Evolutionary conservation across 2,329 filamentous ascomycete species (phyloP).

Genomic region (Claviceps monticola): DNA sequence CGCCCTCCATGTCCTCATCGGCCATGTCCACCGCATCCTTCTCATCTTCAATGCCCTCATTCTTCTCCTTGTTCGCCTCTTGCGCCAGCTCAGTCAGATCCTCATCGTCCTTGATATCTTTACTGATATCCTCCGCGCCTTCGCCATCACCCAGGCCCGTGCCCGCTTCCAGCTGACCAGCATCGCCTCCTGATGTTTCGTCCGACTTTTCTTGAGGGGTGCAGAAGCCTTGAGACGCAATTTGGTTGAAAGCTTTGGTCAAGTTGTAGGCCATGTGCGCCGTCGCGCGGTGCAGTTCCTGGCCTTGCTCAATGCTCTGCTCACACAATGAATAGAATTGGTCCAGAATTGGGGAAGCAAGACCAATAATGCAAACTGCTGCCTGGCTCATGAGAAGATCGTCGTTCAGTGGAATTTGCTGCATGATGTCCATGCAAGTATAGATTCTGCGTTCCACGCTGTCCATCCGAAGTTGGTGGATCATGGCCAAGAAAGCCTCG

Average conservation of each 20-base stretch:
- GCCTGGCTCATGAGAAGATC: constrained; percentile 15
- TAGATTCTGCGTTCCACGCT: constrained; percentile 35
- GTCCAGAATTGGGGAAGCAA: constrained; percentile 51
- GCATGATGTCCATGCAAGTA: constrained; percentile 23
- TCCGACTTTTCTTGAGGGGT: constrained; percentile 71
- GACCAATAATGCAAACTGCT: constrained; percentile 17
- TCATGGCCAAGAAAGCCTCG: constrained; percentile 35
- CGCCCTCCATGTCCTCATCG: constrained; percentile 79
- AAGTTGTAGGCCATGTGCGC: constrained; percentile 65
- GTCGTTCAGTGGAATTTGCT: constrained; percentile 17
- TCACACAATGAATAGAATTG: constrained; percentile 55
- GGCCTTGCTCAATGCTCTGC: constrained; percentile 42
- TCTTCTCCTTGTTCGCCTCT: constrained; percentile 55
- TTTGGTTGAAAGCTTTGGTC: constrained; percentile 61
- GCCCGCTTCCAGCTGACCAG: constrained; percentile 74
- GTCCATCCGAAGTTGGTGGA: constrained; percentile 44
- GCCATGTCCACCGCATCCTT: constrained; percentile 87
- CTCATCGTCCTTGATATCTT: constrained; percentile 88
- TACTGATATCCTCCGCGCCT: constrained; percentile 93
- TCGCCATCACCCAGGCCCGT: constrained; percentile 92
- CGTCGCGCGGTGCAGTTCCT: constrained; percentile 53
- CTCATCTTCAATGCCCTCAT: constrained; percentile 59
- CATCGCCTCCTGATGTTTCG: constrained; percentile 51
- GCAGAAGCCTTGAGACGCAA: constrained; percentile 81
- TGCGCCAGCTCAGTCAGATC: constrained; percentile 85